A percentile compares a stretch with the other conserved stretches of the same genome.
phyloP scores from a whole-genome alignment of 163 green algal species.

The Smithsoniella earleae region DNA sequence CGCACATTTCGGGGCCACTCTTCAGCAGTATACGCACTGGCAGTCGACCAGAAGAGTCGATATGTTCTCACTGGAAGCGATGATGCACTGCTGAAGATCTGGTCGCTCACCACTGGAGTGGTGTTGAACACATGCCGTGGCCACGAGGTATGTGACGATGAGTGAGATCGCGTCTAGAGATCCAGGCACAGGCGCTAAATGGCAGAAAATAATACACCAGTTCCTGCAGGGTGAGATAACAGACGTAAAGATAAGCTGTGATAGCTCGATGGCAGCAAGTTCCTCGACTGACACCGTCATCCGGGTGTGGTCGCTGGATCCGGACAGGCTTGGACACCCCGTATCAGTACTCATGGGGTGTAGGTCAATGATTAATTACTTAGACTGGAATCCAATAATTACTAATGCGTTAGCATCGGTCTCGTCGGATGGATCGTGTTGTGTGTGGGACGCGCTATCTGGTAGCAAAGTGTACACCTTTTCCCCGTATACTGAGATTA shows the following conservation, averaged over 20 bases:
- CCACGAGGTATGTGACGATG: conserved; percentile 43
- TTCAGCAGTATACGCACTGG: conserved; percentile 60
- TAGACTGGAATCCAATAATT: conserved; percentile 27
- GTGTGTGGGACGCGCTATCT: not conserved
- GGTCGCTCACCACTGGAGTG: conserved; percentile 52
- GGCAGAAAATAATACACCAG: too few species aligned
- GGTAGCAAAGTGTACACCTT: not conserved
- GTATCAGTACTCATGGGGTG: conserved; percentile 47
- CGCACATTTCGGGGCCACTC: conserved; percentile 60
- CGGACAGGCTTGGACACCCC: conserved; percentile 42
- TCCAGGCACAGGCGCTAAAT: too few species aligned
- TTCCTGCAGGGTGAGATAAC: conserved; percentile 54
- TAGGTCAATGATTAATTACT: conserved; percentile 2
- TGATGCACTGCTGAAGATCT: conserved; percentile 77
- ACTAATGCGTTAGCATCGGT: conserved; percentile 15
- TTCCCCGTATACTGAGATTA: not conserved
- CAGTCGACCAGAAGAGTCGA: conserved; percentile 46
- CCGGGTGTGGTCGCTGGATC: conserved; percentile 63
- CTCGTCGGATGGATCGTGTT: conserved; percentile 6
- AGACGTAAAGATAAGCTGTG: conserved; percentile 57
- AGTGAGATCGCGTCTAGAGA: too few species aligned
- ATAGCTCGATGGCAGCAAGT: conserved; percentile 57
- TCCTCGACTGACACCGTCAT: conserved; percentile 51
- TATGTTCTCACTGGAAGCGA: conserved; percentile 68
- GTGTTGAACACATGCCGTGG: conserved; percentile 57